Base-by-base conservation (phyloP, 1,139 yeast species). In the Candida glucosophila region DNA sequence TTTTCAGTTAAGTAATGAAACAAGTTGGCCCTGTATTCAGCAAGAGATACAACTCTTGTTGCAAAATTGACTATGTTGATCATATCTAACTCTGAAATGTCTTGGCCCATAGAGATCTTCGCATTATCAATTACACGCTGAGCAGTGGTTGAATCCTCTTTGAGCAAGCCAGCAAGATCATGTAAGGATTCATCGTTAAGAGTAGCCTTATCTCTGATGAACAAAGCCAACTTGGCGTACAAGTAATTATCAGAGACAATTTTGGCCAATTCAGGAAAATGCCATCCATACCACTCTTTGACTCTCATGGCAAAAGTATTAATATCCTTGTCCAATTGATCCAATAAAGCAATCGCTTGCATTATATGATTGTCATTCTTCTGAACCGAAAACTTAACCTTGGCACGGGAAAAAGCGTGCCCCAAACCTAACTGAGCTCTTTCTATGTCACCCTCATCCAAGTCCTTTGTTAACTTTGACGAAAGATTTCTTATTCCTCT, bases 211-310 rank as follows among this genome's bases (percentile, higher is more conserved):
- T 90, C 95, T 62, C 77, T 74, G 52, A 90, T 83, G 60, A 70
- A 70, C 39, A 86, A 65, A 36, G 86, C 85, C 40, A 88, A 71
- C 56, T 72, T 77, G 44, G 95, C 95, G 58, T 74, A 90, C 40
- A 73, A 67, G 60, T 82, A 81, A 67, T 88, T 88, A 65, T 90
- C 98, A 43, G 83, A 77, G 43, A 88, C 86, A 53, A 90, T 85
- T 71, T 90, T 90, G 49, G 95, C 95, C 73, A 90, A 74, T 64
- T 90, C 99, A 22, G 99, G 99, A 77, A 90, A 92, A 58, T 90
- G 99, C 99, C 99, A 90, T 40, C 98, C 97, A 63, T 92, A 90
- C 99, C 99, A 90, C 67, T 90, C 99, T 67, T 88, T 88, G 54
- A 77, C 74, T 67, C 99, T 78, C 99, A 90, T 90, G 41, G 97